These are phyloP conservation scores for Ichthyophonus hoferi DNA, from an alignment of 208 protist genomes.

Conservation along the genomic window DNA sequence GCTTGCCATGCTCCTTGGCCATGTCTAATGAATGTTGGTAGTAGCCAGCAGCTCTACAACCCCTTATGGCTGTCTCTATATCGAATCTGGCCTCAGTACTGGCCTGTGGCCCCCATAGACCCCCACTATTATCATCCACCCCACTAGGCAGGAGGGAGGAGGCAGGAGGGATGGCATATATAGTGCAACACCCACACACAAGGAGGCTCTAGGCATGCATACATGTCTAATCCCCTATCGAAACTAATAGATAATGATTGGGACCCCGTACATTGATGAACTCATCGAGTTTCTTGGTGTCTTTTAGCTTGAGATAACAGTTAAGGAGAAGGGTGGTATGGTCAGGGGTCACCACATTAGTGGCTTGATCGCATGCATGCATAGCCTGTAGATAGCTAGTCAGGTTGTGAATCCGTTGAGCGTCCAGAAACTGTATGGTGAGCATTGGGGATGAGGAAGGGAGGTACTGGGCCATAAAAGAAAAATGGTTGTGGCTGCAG, in stretches of 20 bases:
- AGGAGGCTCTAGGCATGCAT: too few species aligned
- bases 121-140: too few species aligned
- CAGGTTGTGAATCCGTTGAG: conserved; percentile 81
- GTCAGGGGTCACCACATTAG: conserved; percentile 62
- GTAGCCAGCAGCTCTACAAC: conserved; percentile 44
- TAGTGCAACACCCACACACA: too few species aligned
- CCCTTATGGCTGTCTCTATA: conserved; percentile 82
- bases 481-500: too few species aligned
- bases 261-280: conserved; percentile 73
- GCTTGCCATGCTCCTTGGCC: background rate
- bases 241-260: background rate
- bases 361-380: conserved; percentile 63
- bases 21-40: background rate
- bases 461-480: too few species aligned
- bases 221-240: background rate
- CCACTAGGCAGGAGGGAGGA: too few species aligned
- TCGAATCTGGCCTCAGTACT: conserved; percentile 78
- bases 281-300: conserved; percentile 73
- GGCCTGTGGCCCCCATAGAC: conserved; percentile 23
- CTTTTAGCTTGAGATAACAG: conserved; percentile 89
- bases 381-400: conserved; percentile 82
- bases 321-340: conserved; percentile 93
- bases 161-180: background rate
- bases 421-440: conserved; percentile 83
- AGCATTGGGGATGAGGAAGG: background rate